These are phyloP conservation scores for Guillardia theta DNA, from an alignment of 78 protist species.

Conservation along the genomic window DNA sequence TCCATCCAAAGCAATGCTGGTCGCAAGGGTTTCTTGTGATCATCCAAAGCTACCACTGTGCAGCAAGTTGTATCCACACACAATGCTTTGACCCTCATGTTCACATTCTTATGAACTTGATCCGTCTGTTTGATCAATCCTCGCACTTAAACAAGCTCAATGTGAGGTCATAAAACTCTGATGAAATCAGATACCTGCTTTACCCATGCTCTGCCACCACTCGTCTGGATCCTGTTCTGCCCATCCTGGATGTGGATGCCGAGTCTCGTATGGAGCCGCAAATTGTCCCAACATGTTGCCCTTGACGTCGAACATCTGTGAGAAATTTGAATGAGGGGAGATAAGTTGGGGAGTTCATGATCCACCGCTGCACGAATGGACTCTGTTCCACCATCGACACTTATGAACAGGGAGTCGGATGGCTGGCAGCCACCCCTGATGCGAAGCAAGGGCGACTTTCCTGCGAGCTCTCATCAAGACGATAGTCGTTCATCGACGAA, in stretches of 20 bases:
- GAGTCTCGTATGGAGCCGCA: background rate
- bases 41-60: slow-evolving; percentile 26
- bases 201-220: slow-evolving; percentile 24
- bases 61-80: slow-evolving; percentile 30
- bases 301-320: background rate
- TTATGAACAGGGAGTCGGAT: no score
- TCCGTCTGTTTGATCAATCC: background rate
- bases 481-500: no score
- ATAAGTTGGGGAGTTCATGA: no score
- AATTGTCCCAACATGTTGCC: background rate
- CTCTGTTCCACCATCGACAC: slow-evolving; percentile 40
- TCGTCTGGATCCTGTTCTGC: slow-evolving; percentile 24
- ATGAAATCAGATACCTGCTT: no score
- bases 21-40: background rate
- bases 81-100: background rate
- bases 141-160: no score
- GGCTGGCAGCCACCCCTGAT: no score
- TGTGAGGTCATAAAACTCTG: no score
- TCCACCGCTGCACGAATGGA: slow-evolving; percentile 2
- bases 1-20: slow-evolving; percentile 49
- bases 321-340: no score
- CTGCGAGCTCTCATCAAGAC: no score
- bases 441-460: no score
- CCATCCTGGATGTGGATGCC: background rate
- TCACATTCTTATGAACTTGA: background rate